Conservation (phyloP, 345 rosid species). For the Hypericum androsaemum region DNA sequence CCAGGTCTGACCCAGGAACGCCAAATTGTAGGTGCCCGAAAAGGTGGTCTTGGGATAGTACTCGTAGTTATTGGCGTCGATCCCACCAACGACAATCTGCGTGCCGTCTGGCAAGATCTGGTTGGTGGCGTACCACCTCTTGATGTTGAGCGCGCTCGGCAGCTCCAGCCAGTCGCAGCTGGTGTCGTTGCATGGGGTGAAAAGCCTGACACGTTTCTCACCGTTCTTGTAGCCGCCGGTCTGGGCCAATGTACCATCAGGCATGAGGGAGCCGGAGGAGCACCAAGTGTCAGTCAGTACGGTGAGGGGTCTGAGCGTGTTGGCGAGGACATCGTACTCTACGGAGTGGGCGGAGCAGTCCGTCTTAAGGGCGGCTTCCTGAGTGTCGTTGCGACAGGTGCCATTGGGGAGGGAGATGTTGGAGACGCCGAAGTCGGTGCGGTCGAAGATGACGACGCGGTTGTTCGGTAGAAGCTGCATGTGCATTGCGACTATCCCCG, state of each 20-base stretch:
- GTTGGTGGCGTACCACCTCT: constrained; percentile 69
- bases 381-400: constrained; percentile 19
- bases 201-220: constrained; percentile 37
- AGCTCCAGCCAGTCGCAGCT: constrained; percentile 61
- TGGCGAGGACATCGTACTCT: too few relatives aligned
- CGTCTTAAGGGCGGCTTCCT: too few relatives aligned
- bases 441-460: neutral
- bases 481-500: too few relatives aligned
- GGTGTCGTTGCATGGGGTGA: constrained; percentile 35
- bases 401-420: constrained; percentile 35
- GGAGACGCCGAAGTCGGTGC: constrained; percentile 31
- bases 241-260: neutral
- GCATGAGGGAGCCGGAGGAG: neutral
- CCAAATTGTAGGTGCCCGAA: constrained; percentile 25
- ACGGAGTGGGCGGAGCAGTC: too few relatives aligned
- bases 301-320: too few relatives aligned
- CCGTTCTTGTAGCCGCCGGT: constrained; percentile 26
- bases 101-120: constrained; percentile 61
- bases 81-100: constrained; percentile 63
- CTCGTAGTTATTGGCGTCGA: constrained; percentile 18
- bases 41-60: constrained; percentile 13
- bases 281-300: too few relatives aligned
- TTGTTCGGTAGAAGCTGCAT: neutral
- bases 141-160: constrained; percentile 30
- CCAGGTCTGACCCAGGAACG: constrained; percentile 48